Evolutionary conservation across 1,284 basidiomycete genomes (phyloP).

Genomic region (Lentinus polychrous): DNA sequence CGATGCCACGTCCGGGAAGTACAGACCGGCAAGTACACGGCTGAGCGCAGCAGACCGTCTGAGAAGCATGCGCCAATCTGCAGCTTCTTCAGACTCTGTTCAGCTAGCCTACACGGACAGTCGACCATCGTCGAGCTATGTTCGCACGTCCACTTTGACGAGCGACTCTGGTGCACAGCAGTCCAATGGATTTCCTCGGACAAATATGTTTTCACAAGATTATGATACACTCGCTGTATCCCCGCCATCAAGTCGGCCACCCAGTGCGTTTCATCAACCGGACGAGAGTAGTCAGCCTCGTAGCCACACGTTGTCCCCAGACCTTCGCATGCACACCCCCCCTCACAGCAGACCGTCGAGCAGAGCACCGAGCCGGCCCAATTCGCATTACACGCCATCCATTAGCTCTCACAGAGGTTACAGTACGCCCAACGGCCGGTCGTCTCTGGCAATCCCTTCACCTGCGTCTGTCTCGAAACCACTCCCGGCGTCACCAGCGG

Average conservation of each 20-base stretch:
- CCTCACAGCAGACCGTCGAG: slow-evolving; percentile 9
- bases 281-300: background rate
- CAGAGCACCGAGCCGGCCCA: slow-evolving; percentile 10
- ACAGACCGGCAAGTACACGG: slow-evolving; percentile 18
- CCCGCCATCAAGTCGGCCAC: slow-evolving; percentile 2
- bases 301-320: slow-evolving; percentile 1
- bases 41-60: slow-evolving; percentile 17
- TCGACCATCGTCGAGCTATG: slow-evolving; percentile 19
- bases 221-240: background rate
- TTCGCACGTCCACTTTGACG: slow-evolving; percentile 14
- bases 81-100: slow-evolving; percentile 20
- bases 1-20: slow-evolving; percentile 22
- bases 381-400: slow-evolving; percentile 10
- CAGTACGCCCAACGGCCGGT: slow-evolving; percentile 4
- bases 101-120: slow-evolving; percentile 25
- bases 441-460: background rate
- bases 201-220: slow-evolving; percentile 8
- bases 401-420: slow-evolving; percentile 5
- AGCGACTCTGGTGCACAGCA: slow-evolving; percentile 6
- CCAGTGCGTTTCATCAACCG: background rate
- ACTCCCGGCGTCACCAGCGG: slow-evolving; percentile 17
- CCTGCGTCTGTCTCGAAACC: slow-evolving; percentile 1
- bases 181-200: slow-evolving; percentile 11
- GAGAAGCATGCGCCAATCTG: slow-evolving; percentile 16
- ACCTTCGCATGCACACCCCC: slow-evolving; percentile 4